A percentile compares a stretch with the other conserved stretches of the same genome.
These are phyloP conservation scores for Colletotrichum camelliae DNA, from an alignment of 2,329 filamentous ascomycete species.

Conservation along the genomic window DNA sequence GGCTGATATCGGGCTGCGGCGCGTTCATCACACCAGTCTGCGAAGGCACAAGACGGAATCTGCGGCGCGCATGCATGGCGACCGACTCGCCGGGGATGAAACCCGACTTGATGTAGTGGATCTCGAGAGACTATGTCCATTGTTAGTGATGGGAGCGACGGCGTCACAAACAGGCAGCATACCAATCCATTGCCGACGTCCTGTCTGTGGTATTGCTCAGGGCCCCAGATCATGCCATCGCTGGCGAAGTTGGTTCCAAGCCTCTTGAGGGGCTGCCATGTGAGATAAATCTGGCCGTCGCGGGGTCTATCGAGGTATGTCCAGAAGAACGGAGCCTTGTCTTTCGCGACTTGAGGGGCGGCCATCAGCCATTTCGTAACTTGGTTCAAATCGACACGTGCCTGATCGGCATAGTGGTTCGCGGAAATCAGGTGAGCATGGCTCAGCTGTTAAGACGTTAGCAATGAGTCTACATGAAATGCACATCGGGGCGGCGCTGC, in stretches of 20 bases:
- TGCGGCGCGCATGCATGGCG: slow-evolving; percentile 78
- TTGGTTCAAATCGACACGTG: slow-evolving; percentile 74
- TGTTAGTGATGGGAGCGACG: background rate
- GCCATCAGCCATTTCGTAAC: slow-evolving; percentile 84
- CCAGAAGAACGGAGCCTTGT: slow-evolving; percentile 89
- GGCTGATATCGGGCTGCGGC: slow-evolving; percentile 75
- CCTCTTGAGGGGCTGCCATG: slow-evolving; percentile 83
- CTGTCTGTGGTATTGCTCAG: slow-evolving; percentile 78
- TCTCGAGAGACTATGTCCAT: slow-evolving; percentile 77
- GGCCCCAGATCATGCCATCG: slow-evolving; percentile 91
- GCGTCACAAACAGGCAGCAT: slow-evolving; percentile 31
- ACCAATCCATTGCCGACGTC: slow-evolving; percentile 69
- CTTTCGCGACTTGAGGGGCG: slow-evolving; percentile 84
- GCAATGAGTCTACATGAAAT: slow-evolving; percentile 35
- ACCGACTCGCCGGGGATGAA: slow-evolving; percentile 78
- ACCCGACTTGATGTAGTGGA: slow-evolving; percentile 82
- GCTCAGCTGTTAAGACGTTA: slow-evolving; percentile 62
- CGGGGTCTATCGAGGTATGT: slow-evolving; percentile 84
- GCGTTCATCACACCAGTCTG: slow-evolving; percentile 73
- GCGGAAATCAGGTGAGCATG: slow-evolving; percentile 91
- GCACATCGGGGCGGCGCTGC: slow-evolving; percentile 18
- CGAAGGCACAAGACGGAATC: slow-evolving; percentile 82
- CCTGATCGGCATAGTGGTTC: slow-evolving; percentile 78
- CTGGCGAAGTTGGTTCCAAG: slow-evolving; percentile 79
- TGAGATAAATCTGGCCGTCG: slow-evolving; percentile 82